Percentiles rank a stretch among this genome's conserved stretches.
These are phyloP conservation scores for Dothideomycetes sp. DNA, from an alignment of 2,329 filamentous ascomycete species.

Conservation along the genomic window DNA sequence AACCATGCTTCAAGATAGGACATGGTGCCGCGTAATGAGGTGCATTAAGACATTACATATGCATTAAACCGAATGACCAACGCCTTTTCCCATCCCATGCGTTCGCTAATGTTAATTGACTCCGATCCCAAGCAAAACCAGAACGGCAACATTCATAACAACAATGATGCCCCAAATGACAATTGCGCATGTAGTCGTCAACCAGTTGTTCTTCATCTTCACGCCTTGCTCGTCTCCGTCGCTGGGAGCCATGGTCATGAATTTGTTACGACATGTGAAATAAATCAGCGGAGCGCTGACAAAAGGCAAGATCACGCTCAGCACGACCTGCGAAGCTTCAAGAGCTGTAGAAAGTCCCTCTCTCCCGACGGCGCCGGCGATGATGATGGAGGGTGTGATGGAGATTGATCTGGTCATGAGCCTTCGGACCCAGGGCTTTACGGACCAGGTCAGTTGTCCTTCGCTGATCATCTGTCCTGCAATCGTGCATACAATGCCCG, in stretches of 20 bases:
- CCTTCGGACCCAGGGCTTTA: slow-evolving; percentile 68
- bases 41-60: no score
- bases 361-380: slow-evolving; percentile 66
- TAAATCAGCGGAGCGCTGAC: slow-evolving; percentile 74
- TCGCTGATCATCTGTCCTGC: slow-evolving; percentile 83
- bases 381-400: slow-evolving; percentile 72
- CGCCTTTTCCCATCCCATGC: neutral
- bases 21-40: no score
- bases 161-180: slow-evolving; percentile 64
- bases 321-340: slow-evolving; percentile 64
- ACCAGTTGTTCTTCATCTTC: slow-evolving; percentile 64
- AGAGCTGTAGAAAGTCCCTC: slow-evolving; percentile 60
- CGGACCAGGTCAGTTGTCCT: slow-evolving; percentile 64
- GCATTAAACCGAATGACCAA: no score
- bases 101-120: slow-evolving; percentile 4
- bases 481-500: slow-evolving; percentile 82
- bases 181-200: slow-evolving; percentile 46
- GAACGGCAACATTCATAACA: slow-evolving; percentile 66
- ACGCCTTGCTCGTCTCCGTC: slow-evolving; percentile 11
- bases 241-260: slow-evolving; percentile 51
- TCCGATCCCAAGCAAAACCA: slow-evolving; percentile 55
- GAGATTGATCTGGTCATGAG: slow-evolving; percentile 69
- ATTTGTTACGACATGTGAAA: slow-evolving; percentile 68
- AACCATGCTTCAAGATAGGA: no score
- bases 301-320: slow-evolving; percentile 72